Conservation (phyloP, 805 yeast species). For the Lipomyces mesembrius region DNA sequence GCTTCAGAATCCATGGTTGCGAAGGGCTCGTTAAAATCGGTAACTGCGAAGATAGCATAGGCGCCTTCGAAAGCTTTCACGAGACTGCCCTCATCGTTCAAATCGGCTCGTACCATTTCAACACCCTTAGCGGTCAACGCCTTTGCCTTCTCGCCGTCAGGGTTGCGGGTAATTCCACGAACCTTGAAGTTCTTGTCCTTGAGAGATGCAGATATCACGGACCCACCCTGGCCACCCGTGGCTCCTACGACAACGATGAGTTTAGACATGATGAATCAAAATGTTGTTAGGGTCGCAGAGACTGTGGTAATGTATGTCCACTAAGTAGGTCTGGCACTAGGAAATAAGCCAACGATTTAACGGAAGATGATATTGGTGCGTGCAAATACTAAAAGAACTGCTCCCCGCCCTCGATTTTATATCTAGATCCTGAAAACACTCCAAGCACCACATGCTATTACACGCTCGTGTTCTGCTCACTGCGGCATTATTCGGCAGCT, state of each 20-base stretch:
- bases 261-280: slow-evolving; percentile 1
- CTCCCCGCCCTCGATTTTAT: too few relatives aligned
- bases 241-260: slow-evolving; percentile 38
- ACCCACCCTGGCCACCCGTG: slow-evolving; percentile 37
- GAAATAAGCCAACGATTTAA: too few relatives aligned
- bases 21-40: neutral
- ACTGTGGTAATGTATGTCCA: too few relatives aligned
- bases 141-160: neutral
- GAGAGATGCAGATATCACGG: slow-evolving; percentile 26
- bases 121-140: neutral
- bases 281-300: too few relatives aligned
- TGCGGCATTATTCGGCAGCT: too few relatives aligned
- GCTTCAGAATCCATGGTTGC: neutral
- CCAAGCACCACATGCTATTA: too few relatives aligned
- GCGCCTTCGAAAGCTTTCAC: slow-evolving; percentile 2
- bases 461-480: too few relatives aligned
- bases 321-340: too few relatives aligned
- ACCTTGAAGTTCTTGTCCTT: slow-evolving; percentile 19
- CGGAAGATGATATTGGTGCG: too few relatives aligned
- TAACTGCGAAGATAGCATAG: slow-evolving; percentile 6
- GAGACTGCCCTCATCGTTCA: neutral
- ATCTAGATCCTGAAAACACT: too few relatives aligned
- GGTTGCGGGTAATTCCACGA: slow-evolving; percentile 32
- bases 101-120: slow-evolving; percentile 9
- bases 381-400: too few relatives aligned